Evolutionary conservation across 345 rosid genomes (phyloP).

Genomic region (Psidium friedrichsthalianum): DNA sequence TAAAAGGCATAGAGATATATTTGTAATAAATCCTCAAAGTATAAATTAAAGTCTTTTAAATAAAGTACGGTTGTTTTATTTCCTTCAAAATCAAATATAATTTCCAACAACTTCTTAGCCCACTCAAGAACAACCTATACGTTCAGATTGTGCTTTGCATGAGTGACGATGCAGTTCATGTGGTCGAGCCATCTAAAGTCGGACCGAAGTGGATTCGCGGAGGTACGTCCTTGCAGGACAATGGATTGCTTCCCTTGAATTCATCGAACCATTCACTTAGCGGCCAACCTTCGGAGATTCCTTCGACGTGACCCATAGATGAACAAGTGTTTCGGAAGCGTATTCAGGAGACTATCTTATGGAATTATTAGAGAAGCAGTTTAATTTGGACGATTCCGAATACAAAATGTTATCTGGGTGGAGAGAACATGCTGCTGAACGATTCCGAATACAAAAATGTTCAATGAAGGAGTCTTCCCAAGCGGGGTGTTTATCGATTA

Average conservation of each 20-base stretch:
- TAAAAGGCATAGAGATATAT: too few species aligned
- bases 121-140: too few species aligned
- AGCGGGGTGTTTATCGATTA: too few species aligned
- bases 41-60: too few species aligned
- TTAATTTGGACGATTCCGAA: background rate
- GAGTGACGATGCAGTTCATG: constrained; percentile 49
- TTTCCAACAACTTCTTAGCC: too few species aligned
- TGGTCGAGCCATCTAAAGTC: constrained; percentile 37
- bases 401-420: too few species aligned
- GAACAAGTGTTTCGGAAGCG: background rate
- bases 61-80: too few species aligned
- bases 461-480: too few species aligned
- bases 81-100: too few species aligned
- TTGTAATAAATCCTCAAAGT: too few species aligned
- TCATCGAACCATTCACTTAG: constrained; percentile 37
- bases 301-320: constrained; percentile 19
- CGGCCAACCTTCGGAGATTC: constrained; percentile 25
- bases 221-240: constrained; percentile 18
- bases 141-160: constrained; percentile 50
- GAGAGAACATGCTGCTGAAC: too few species aligned
- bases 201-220: constrained; percentile 34
- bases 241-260: constrained; percentile 21
- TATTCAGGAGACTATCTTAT: background rate
- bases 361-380: background rate
- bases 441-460: too few species aligned